Evolutionary conservation across 768 basidiomycete species (phyloP).

Genomic region (Leccinum variicolor): DNA sequence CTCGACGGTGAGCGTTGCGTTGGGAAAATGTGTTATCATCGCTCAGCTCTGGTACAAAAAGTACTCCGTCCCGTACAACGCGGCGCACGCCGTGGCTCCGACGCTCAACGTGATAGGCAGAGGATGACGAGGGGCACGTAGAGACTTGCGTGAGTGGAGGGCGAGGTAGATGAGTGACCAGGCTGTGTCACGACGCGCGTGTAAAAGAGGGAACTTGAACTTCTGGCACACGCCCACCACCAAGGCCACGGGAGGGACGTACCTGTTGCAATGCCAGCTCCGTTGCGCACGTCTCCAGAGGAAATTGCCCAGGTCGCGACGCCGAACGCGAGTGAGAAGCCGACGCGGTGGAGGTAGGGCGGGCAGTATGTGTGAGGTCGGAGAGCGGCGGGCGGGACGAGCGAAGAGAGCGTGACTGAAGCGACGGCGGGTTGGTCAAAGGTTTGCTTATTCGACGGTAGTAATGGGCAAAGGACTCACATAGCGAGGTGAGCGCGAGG

Average conservation of each 20-base stretch:
- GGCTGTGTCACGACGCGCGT: slow-evolving; percentile 21
- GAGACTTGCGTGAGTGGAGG: slow-evolving; percentile 35
- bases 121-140: slow-evolving; percentile 29
- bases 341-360: slow-evolving; percentile 40
- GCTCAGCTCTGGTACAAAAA: slow-evolving; percentile 26
- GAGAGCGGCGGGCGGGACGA: slow-evolving; percentile 34
- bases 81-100: slow-evolving; percentile 28
- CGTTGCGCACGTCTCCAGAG: slow-evolving; percentile 40
- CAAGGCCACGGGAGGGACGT: not conserved
- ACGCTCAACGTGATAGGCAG: slow-evolving; percentile 33
- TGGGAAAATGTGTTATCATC: not conserved
- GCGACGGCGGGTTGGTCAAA: not conserved
- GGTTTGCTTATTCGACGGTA: not conserved
- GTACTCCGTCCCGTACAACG: slow-evolving; percentile 28
- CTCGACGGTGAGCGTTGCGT: not conserved
- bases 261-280: slow-evolving; percentile 41
- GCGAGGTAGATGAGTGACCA: slow-evolving; percentile 47
- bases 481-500: slow-evolving; percentile 33
- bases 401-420: slow-evolving; percentile 35
- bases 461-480: slow-evolving; percentile 21
- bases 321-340: slow-evolving; percentile 42
- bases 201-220: not conserved
- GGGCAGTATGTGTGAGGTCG: slow-evolving; percentile 32
- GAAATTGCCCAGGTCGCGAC: slow-evolving; percentile 43
- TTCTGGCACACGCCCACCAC: not conserved